Percentiles rank a stretch among this genome's conserved stretches.
Evolutionary conservation across 2,329 filamentous ascomycete genomes (phyloP).

Genomic region (Ascochyta koolunga): DNA sequence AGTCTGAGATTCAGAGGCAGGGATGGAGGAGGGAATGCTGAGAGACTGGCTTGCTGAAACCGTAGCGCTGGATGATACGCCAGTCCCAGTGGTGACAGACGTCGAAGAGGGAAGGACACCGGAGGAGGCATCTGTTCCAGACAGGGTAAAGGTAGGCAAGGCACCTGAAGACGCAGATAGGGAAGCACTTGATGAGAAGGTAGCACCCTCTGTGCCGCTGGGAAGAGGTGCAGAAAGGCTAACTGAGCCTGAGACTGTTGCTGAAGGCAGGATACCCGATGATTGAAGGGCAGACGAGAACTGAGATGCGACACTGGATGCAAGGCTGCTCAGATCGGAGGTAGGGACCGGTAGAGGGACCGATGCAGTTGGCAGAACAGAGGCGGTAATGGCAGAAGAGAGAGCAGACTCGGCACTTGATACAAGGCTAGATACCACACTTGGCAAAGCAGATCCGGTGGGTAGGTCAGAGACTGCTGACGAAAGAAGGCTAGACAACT

Average conservation of each 20-base stretch:
- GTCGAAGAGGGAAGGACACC: constrained; percentile 7
- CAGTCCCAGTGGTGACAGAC: constrained; percentile 4
- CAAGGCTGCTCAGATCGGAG: constrained; percentile 18
- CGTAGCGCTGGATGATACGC: constrained; percentile 7
- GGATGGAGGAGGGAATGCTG: constrained; percentile 28
- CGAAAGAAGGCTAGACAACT: constrained; percentile 25
- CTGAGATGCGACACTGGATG: constrained; percentile 20
- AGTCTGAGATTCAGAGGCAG: constrained; percentile 24
- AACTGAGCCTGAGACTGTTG: constrained; percentile 6
- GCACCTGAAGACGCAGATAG: constrained; percentile 16
- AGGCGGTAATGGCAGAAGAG: constrained; percentile 5
- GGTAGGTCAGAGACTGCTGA: constrained; percentile 26
- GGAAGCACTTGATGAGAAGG: constrained; percentile 6
- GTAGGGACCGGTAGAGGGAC: constrained; percentile 19
- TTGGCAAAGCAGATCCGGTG: constrained; percentile 24
- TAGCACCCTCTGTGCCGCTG: constrained; percentile 7
- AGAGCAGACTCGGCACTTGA: constrained; percentile 22
- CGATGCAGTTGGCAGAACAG: constrained; percentile 21
- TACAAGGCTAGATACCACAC: constrained; percentile 24
- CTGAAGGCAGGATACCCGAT: constrained; percentile 18
- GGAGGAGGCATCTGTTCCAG: constrained; percentile 17
- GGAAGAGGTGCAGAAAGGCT: constrained; percentile 9
- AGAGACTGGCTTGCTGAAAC: constrained; percentile 14
- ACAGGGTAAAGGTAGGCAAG: constrained; percentile 17
- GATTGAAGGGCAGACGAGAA: constrained; percentile 14